Evolutionary conservation across 495 filamentous ascomycete genomes (phyloP).

Genomic region (Symbiotaphrina buchneri): DNA sequence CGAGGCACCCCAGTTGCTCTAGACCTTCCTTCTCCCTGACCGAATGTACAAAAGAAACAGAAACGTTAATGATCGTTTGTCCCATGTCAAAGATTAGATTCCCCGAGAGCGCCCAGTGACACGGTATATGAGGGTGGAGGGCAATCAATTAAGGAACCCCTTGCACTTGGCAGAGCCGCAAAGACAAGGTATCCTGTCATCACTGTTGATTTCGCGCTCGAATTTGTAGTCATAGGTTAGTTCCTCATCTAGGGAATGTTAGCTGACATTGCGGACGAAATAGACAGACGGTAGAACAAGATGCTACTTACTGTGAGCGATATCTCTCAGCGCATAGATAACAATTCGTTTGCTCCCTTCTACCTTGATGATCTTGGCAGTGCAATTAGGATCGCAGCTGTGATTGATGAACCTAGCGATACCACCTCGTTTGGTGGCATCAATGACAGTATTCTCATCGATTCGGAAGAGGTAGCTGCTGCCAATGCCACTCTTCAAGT

Average conservation of each 20-base stretch:
- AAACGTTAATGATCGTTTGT: slow-evolving; percentile 2
- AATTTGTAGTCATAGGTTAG: slow-evolving; percentile 99
- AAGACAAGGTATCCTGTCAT: slow-evolving; percentile 90
- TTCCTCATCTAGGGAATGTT: slow-evolving; percentile 55
- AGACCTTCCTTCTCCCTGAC: too few relatives aligned
- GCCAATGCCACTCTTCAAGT: slow-evolving; percentile 89
- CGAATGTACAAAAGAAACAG: too few relatives aligned
- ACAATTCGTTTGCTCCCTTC: slow-evolving; percentile 98
- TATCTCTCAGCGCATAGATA: slow-evolving; percentile 92
- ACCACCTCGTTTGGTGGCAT: slow-evolving; percentile 93
- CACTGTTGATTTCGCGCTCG: slow-evolving; percentile 83
- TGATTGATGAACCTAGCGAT: slow-evolving; percentile 99
- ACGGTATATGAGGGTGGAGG: neutral
- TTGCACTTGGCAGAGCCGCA: slow-evolving; percentile 93
- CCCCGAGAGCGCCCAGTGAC: slow-evolving; percentile 9
- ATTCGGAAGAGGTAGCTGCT: slow-evolving; percentile 97
- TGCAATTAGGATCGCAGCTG: slow-evolving; percentile 94
- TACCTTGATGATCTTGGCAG: slow-evolving; percentile 98
- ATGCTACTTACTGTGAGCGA: slow-evolving; percentile 58
- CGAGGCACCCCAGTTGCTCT: too few relatives aligned
- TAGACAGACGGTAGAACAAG: neutral
- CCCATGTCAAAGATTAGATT: neutral
- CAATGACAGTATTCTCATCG: slow-evolving; percentile 91
- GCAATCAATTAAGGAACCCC: slow-evolving; percentile 76
- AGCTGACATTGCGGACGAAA: neutral